phyloP scores from a whole-genome alignment of 257 asterid genomes.

The Solanum pinnatisectum region DNA sequence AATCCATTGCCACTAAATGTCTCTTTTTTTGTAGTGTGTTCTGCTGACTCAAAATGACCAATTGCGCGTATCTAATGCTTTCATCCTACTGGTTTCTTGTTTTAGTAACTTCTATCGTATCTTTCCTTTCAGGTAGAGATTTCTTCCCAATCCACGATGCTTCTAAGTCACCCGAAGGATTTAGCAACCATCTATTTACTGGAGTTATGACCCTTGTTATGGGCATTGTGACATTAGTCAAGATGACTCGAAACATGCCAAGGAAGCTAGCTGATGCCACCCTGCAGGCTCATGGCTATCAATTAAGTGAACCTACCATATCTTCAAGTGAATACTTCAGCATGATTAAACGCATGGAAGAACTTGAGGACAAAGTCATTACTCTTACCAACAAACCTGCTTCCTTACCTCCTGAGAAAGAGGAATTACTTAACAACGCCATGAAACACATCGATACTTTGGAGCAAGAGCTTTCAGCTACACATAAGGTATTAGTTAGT shows the following conservation, averaged over 20 bases:
- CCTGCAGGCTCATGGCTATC: conserved; percentile 43
- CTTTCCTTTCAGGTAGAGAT: conserved; percentile 10
- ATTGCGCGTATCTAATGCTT: background rate
- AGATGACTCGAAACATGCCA: conserved; percentile 87
- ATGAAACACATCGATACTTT: conserved; percentile 50
- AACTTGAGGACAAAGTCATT: conserved; percentile 63
- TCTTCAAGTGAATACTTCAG: conserved; percentile 57
- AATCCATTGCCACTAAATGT: background rate
- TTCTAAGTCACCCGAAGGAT: conserved; percentile 26
- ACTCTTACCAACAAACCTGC: conserved; percentile 36
- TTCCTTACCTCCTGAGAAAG: conserved; percentile 68
- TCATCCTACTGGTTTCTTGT: background rate
- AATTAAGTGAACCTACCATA: conserved; percentile 30
- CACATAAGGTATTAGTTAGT: conserved; percentile 32
- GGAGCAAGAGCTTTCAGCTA: conserved; percentile 67
- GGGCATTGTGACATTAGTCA: conserved; percentile 76
- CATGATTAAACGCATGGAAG: conserved; percentile 87
- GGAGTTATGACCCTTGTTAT: conserved; percentile 75
- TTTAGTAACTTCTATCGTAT: background rate
- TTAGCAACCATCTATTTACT: conserved; percentile 52
- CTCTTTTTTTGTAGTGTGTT: background rate
- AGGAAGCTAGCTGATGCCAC: conserved; percentile 62
- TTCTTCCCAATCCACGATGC: conserved; percentile 15
- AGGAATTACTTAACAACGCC: conserved; percentile 64
- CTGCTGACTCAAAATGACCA: background rate